Evolutionary conservation across 164 flowering plant species (phyloP), one percentile per base, ranked within the genome.

Genomic region (Magnolia kwangsiensis): DNA sequence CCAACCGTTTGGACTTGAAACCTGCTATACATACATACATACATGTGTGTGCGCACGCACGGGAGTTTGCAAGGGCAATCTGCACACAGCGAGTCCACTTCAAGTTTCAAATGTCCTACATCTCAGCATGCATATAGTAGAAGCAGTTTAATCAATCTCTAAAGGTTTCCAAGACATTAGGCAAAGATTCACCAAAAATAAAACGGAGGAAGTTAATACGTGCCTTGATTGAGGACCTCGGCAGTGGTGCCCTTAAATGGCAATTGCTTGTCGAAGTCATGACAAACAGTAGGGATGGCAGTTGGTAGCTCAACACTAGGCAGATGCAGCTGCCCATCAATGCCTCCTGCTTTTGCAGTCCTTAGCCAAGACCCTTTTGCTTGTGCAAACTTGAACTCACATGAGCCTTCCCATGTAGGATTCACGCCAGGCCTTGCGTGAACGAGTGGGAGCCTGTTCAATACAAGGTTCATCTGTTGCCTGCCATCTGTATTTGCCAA

Each of bases 171-270:
- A 37, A 37, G 18, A 55, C 13, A 55, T 55, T 13, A 55, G 2
- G 61, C 61, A 10, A 55, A 6, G 3, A 10, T 55, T 10, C 8
- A 55, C 61, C 13, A 55, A 55, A 10, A 55, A 55, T 55, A 55
- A 55, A 55, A 55, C 21, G 37, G 20, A 65, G 27, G 16, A 66
- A 11, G 69, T 10, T 4, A 72, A 70, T 58, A 71, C 81, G 76
- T 49, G 92, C 98, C 95, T 90, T 86, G 89, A 82, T 77, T 79
- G 67, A 82, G 85, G 83, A 81, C 83, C 81, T 88, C 84, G 24
- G 84, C 59, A 7, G 80, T 58, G 50, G 75, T 72, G 55, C 85
- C 83, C 82, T 84, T 87, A 58, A 79, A 76, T 31, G 88, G 66
- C 51, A 82, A 71, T 50, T 84, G 74, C 81, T 78, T 79, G 76